phyloP scores from a whole-genome alignment of 192 early-diverging fungal species.

The Entomortierella parvispora region DNA sequence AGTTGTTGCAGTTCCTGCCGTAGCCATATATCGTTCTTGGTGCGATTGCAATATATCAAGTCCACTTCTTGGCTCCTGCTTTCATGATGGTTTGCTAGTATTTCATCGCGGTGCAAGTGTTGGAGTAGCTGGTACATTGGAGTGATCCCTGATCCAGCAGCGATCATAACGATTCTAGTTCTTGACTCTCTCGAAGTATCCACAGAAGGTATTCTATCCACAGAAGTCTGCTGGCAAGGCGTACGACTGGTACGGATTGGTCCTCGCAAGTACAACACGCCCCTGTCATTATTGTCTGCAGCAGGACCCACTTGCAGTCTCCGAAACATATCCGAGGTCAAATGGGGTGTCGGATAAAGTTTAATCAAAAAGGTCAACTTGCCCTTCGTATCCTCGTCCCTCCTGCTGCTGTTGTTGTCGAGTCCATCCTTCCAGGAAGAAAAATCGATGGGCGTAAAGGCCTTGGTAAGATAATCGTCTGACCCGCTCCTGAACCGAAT shows the following conservation, averaged over 20 bases:
- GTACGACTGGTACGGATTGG: constrained; percentile 23
- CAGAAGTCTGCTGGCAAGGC: background rate
- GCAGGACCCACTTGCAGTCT: background rate
- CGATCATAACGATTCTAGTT: constrained; percentile 39
- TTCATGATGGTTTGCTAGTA: background rate
- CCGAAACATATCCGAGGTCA: constrained; percentile 38
- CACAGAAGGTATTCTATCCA: too few species aligned
- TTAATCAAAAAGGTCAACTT: constrained; percentile 41
- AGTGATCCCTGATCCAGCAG: constrained; percentile 41
- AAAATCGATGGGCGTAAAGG: constrained; percentile 40
- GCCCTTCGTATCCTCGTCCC: background rate
- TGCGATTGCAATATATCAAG: constrained; percentile 41
- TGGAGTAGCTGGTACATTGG: constrained; percentile 46
- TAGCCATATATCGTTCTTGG: constrained; percentile 35
- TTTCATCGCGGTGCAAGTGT: constrained; percentile 3
- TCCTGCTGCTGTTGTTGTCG: background rate
- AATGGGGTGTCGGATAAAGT: constrained; percentile 32
- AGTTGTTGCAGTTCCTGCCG: constrained; percentile 24
- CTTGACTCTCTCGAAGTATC: background rate
- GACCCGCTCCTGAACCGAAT: constrained; percentile 22
- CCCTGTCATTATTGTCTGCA: background rate
- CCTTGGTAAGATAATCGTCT: constrained; percentile 22
- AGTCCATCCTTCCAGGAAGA: background rate
- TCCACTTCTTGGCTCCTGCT: constrained; percentile 8
- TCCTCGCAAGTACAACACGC: constrained; percentile 30